These are phyloP conservation scores for Populus hybrid DNA, from an alignment of 441 rosid genomes.

Conservation along the genomic window DNA sequence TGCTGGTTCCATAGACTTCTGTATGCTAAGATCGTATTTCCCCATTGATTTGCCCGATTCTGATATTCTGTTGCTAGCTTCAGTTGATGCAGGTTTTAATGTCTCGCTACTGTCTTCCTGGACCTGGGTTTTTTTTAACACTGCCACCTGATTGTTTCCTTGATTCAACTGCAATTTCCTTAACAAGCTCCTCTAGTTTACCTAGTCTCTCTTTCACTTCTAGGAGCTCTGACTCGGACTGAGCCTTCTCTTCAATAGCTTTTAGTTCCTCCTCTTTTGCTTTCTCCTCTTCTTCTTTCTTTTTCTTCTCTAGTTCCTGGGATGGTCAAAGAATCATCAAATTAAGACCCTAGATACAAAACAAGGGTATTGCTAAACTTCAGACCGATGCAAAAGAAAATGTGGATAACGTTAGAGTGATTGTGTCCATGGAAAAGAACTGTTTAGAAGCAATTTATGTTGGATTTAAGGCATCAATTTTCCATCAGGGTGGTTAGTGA, in stretches of 20 bases:
- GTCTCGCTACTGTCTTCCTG: conserved; percentile 27
- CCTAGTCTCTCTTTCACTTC: conserved; percentile 77
- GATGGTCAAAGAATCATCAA: conserved; percentile 2
- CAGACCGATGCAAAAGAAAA: neutral
- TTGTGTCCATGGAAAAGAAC: neutral
- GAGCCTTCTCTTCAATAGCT: conserved; percentile 41
- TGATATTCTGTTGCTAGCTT: conserved; percentile 15
- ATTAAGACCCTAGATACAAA: neutral
- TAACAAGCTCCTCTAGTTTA: conserved; percentile 67
- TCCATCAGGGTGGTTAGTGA: neutral
- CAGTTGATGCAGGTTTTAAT: conserved; percentile 12
- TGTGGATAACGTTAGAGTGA: neutral
- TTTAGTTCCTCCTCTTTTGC: conserved; percentile 47
- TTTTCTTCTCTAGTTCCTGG: conserved; percentile 64
- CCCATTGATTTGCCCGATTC: conserved; percentile 27
- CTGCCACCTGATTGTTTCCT: conserved; percentile 42
- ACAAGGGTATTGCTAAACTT: neutral
- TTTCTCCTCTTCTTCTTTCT: conserved; percentile 56
- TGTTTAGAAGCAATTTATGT: neutral
- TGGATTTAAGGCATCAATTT: neutral
- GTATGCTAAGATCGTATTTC: conserved; percentile 13
- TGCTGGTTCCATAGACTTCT: conserved; percentile 16
- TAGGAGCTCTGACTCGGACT: conserved; percentile 35
- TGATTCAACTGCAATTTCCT: conserved; percentile 58
- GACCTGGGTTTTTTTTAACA: conserved; percentile 29